phyloP scores from a whole-genome alignment of 202 grass and related monocot genomes.

The Hordeum pubiflorum region DNA sequence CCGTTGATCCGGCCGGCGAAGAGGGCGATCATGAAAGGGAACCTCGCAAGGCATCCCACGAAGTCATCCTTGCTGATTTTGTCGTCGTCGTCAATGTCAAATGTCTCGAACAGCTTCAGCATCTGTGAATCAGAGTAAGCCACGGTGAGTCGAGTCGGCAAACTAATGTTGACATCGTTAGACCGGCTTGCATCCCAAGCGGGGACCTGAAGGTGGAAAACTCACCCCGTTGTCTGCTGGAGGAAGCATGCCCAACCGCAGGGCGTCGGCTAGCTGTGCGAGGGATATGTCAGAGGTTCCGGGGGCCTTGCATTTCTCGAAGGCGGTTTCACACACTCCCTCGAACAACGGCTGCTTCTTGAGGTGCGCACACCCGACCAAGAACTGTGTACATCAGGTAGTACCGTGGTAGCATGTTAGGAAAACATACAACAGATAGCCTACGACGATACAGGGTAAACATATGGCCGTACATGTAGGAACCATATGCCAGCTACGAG shows the following conservation, averaged over 20 bases:
- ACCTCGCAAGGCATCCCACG: conserved; percentile 47
- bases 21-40: conserved; percentile 69
- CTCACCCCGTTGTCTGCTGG: conserved; percentile 38
- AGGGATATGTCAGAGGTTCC: conserved; percentile 36
- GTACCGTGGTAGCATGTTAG: neutral
- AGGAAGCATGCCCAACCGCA: conserved; percentile 39
- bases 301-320: conserved; percentile 51
- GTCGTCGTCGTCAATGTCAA: conserved; percentile 45
- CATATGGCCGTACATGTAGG: neutral
- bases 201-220: neutral
- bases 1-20: conserved; percentile 44
- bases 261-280: conserved; percentile 38
- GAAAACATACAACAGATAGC: neutral
- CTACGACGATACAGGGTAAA: neutral
- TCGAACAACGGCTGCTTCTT: conserved; percentile 63
- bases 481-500: neutral
- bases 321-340: conserved; percentile 46
- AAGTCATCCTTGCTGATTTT: conserved; percentile 69
- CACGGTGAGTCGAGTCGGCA: neutral
- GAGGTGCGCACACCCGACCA: conserved; percentile 70
- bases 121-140: conserved; percentile 29
- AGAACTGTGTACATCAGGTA: conserved; percentile 43
- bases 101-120: conserved; percentile 45
- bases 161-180: neutral
- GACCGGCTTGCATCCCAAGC: neutral